Evolutionary conservation across 257 asterid genomes (phyloP).

Genomic region (Forsythia viridissima): DNA sequence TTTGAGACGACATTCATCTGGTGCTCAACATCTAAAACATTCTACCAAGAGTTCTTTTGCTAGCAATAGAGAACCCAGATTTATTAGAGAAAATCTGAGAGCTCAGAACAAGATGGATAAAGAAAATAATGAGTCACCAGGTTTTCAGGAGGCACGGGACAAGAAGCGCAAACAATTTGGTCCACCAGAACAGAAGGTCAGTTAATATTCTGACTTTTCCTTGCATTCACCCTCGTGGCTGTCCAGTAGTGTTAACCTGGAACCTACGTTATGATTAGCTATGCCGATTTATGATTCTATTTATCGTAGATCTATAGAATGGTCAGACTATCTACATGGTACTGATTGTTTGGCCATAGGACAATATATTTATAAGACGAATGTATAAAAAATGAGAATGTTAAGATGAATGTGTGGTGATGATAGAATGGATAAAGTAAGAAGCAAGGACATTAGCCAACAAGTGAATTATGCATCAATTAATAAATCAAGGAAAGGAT

Average conservation of each 20-base stretch:
- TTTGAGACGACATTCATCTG: constrained; percentile 79
- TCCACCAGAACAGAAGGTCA: constrained; percentile 91
- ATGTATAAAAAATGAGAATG: neutral
- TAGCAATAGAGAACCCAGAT: constrained; percentile 46
- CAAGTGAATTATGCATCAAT: neutral
- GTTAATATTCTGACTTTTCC: constrained; percentile 15
- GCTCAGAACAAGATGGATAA: constrained; percentile 42
- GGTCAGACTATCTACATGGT: neutral
- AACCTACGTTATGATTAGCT: neutral
- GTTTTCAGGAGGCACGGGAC: constrained; percentile 58
- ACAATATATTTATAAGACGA: neutral
- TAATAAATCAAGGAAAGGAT: neutral
- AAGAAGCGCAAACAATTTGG: constrained; percentile 56
- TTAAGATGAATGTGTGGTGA: neutral
- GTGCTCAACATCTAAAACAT: constrained; percentile 54
- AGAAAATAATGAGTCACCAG: constrained; percentile 49
- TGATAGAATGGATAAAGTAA: neutral
- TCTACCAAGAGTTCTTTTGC: constrained; percentile 48
- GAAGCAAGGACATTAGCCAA: neutral
- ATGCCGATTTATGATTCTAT: neutral
- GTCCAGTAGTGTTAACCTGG: neutral
- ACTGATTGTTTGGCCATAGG: neutral
- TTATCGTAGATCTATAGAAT: neutral
- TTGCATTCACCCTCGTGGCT: constrained; percentile 1
- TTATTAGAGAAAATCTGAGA: constrained; percentile 36